phyloP scores from a whole-genome alignment of 2,329 filamentous ascomycete genomes.

The Trichoderma brevicompactum region DNA sequence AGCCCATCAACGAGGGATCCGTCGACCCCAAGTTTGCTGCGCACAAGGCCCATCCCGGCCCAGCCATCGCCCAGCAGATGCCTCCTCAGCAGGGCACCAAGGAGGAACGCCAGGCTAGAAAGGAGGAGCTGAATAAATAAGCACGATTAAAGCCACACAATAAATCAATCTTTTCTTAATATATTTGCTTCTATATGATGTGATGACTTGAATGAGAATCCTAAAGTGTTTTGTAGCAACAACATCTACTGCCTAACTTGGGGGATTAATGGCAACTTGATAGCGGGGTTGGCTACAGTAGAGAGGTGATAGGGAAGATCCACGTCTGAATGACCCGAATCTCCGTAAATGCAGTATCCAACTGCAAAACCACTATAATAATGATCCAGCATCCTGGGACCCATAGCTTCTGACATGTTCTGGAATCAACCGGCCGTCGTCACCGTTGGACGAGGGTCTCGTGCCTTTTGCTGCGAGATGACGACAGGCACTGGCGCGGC shows the following conservation, averaged over 20 bases:
- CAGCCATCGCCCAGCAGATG: conserved; percentile 59
- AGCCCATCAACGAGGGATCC: conserved; percentile 49
- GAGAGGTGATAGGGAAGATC: too few relatives aligned
- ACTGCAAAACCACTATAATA: too few relatives aligned
- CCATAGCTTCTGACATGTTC: conserved; percentile 18
- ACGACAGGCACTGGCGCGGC: conserved; percentile 24
- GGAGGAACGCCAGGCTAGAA: conserved; percentile 69
- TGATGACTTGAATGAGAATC: too few relatives aligned
- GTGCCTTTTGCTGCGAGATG: conserved; percentile 25
- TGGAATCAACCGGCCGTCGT: conserved; percentile 13
- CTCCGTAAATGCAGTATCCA: too few relatives aligned
- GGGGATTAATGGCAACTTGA: too few relatives aligned
- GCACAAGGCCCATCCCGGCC: conserved; percentile 61
- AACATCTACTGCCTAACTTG: too few relatives aligned
- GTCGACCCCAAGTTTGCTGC: conserved; percentile 55
- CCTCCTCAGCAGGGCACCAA: conserved; percentile 63
- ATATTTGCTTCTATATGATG: too few relatives aligned
- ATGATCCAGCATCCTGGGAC: neutral
- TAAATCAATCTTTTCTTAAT: too few relatives aligned
- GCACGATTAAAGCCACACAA: neutral
- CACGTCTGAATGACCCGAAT: too few relatives aligned
- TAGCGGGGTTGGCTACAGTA: too few relatives aligned
- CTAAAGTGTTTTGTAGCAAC: too few relatives aligned
- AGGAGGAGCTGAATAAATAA: conserved; percentile 66
- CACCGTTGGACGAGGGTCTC: neutral